A percentile compares a stretch with the other conserved stretches of the same genome.
Conservation (phyloP, 176 grass and related monocot species). For the Melocanna baccifera region DNA sequence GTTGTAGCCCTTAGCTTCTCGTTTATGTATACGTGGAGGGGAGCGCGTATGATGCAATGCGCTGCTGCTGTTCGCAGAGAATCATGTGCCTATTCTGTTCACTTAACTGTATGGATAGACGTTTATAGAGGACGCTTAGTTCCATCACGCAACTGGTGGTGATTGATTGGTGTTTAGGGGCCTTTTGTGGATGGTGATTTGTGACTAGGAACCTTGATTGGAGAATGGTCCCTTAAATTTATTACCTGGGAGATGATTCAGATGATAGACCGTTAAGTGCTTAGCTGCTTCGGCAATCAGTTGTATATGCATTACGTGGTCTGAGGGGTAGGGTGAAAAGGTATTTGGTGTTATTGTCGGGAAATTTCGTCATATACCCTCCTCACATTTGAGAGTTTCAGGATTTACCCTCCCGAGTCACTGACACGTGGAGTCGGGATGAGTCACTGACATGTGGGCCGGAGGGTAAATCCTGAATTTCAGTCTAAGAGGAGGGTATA, state of each 20-base stretch:
- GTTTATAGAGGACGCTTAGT: not conserved
- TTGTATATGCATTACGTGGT: not conserved
- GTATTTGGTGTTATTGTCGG: not conserved
- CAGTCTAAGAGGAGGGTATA: too few species aligned
- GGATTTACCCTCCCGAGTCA: too few species aligned
- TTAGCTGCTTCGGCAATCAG: not conserved
- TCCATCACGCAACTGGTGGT: not conserved
- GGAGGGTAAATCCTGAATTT: too few species aligned
- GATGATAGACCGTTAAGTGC: not conserved
- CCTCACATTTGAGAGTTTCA: too few species aligned
- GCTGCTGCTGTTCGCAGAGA: not conserved
- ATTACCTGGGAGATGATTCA: not conserved
- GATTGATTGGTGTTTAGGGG: not conserved
- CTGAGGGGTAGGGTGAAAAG: not conserved
- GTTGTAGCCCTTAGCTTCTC: not conserved
- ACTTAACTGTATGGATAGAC: not conserved
- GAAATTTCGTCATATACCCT: too few species aligned
- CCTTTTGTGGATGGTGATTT: not conserved
- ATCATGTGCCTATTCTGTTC: not conserved
- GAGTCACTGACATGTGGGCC: too few species aligned
- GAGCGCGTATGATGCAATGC: conserved; percentile 10
- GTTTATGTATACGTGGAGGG: not conserved
- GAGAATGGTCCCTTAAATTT: not conserved
- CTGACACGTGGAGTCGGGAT: too few species aligned
- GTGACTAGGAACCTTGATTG: not conserved